Percentiles rank a stretch among this genome's conserved stretches.
Conservation (phyloP, 352 stramenopile species). For the Pythium aphanidermatum region DNA sequence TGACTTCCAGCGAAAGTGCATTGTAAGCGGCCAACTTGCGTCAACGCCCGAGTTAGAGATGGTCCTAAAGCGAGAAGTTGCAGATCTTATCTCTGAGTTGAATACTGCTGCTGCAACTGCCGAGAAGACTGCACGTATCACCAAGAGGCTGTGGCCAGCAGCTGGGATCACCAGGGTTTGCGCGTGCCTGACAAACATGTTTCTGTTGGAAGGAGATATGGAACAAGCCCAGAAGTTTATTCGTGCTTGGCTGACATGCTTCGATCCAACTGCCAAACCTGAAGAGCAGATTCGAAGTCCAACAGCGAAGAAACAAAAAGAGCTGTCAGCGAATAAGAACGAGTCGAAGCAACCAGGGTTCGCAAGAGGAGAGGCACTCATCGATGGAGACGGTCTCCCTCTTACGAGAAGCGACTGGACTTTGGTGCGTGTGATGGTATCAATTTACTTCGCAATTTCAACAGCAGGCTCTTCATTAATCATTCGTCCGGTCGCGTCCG, state of each 20-base stretch:
- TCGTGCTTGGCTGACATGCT: constrained; percentile 61
- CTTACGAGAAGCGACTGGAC: constrained; percentile 81
- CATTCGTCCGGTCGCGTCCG: constrained; percentile 28
- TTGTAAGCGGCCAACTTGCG: constrained; percentile 60
- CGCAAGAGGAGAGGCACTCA: constrained; percentile 56
- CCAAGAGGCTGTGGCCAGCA: constrained; percentile 65
- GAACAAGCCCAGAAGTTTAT: constrained; percentile 44
- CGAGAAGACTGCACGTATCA: constrained; percentile 52
- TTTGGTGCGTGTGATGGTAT: constrained; percentile 70
- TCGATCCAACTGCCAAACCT: constrained; percentile 59
- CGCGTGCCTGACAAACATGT: constrained; percentile 67
- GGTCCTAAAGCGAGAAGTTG: constrained; percentile 55
- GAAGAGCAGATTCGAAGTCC: constrained; percentile 26
- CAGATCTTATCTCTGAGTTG: constrained; percentile 58
- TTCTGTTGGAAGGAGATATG: constrained; percentile 68
- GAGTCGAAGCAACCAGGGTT: constrained; percentile 26
- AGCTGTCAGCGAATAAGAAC: constrained; percentile 9
- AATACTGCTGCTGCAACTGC: constrained; percentile 52
- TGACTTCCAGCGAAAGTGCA: constrained; percentile 65
- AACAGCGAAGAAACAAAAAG: constrained; percentile 19
- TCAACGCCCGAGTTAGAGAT: constrained; percentile 57
- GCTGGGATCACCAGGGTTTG: constrained; percentile 77
- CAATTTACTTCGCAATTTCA: constrained; percentile 70
- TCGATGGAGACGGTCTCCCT: constrained; percentile 72
- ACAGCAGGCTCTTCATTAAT: constrained; percentile 42